Evolutionary conservation across 1,284 basidiomycete genomes (phyloP).

Genomic region (Gomphus bonarii): DNA sequence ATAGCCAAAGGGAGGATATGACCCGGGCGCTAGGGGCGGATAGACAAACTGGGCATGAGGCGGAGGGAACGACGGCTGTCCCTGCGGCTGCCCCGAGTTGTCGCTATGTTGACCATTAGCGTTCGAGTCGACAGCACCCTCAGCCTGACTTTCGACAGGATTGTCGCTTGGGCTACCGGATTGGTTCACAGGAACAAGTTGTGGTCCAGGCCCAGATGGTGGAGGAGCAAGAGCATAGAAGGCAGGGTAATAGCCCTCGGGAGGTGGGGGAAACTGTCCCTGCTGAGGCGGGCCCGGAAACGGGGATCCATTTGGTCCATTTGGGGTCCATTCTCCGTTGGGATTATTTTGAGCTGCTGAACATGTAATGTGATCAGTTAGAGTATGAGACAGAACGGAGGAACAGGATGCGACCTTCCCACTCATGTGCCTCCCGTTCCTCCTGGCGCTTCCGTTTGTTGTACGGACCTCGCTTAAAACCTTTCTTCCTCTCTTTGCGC

Average conservation of each 20-base stretch:
- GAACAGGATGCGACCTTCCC: slow-evolving; percentile 5
- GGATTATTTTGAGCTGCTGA: slow-evolving; percentile 9
- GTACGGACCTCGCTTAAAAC: slow-evolving; percentile 80
- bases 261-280: slow-evolving; percentile 1
- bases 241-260: slow-evolving; percentile 10
- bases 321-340: slow-evolving; percentile 9
- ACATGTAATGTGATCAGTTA: not conserved
- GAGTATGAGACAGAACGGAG: not conserved
- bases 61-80: slow-evolving; percentile 5
- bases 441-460: slow-evolving; percentile 57
- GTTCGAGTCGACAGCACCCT: slow-evolving; percentile 2
- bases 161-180: slow-evolving; percentile 1
- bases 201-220: slow-evolving; percentile 8
- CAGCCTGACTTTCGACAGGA: slow-evolving; percentile 1
- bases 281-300: slow-evolving; percentile 6
- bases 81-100: slow-evolving; percentile 3
- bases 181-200: slow-evolving; percentile 6
- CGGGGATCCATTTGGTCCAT: slow-evolving; percentile 1
- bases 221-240: slow-evolving; percentile 5
- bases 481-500: slow-evolving; percentile 77
- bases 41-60: slow-evolving; percentile 11
- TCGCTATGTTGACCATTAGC: not conserved
- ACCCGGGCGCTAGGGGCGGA: slow-evolving; percentile 6
- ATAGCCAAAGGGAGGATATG: slow-evolving; percentile 11
- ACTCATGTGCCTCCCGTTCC: slow-evolving; percentile 7